These are phyloP conservation scores for Penicillium sp. DNA, from an alignment of 2,329 filamentous ascomycete species.

Conservation along the genomic window DNA sequence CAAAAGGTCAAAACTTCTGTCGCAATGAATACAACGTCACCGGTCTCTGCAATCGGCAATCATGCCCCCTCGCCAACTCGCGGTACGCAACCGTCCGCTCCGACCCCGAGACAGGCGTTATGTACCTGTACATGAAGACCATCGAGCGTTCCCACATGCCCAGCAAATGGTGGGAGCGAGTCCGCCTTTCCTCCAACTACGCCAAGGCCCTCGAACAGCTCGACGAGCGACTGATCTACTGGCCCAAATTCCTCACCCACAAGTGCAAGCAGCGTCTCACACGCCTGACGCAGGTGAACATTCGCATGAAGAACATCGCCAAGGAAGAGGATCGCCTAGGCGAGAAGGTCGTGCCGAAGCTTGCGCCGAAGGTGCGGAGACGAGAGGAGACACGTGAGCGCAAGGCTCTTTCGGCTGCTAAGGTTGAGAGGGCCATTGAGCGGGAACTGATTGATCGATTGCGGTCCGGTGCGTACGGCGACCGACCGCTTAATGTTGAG, in stretches of 20 bases:
- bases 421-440: conserved; percentile 95
- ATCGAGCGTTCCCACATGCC: conserved; percentile 86
- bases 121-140: conserved; percentile 98
- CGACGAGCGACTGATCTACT: conserved; percentile 84
- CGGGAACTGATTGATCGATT: conserved; percentile 88
- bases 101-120: conserved; percentile 73
- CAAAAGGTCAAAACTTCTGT: conserved; percentile 89
- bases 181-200: conserved; percentile 89
- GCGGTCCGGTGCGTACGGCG: conserved; percentile 89
- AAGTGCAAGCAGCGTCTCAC: conserved; percentile 97
- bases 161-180: conserved; percentile 89
- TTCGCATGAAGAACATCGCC: conserved; percentile 72
- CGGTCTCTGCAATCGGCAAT: conserved; percentile 81
- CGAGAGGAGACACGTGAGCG: conserved; percentile 74
- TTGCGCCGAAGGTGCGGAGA: conserved; percentile 85
- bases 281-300: conserved; percentile 85
- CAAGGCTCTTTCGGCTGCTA: conserved; percentile 79
- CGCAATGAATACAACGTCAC: conserved; percentile 91
- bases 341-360: conserved; percentile 81
- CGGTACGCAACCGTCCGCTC: conserved; percentile 90
- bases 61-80: conserved; percentile 86
- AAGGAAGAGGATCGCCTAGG: conserved; percentile 88
- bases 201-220: conserved; percentile 84
- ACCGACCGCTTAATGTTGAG: conserved; percentile 91
- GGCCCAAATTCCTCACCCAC: conserved; percentile 88